Conservation (phyloP, 495 filamentous ascomycete species). For the Penicillium argentinense region DNA sequence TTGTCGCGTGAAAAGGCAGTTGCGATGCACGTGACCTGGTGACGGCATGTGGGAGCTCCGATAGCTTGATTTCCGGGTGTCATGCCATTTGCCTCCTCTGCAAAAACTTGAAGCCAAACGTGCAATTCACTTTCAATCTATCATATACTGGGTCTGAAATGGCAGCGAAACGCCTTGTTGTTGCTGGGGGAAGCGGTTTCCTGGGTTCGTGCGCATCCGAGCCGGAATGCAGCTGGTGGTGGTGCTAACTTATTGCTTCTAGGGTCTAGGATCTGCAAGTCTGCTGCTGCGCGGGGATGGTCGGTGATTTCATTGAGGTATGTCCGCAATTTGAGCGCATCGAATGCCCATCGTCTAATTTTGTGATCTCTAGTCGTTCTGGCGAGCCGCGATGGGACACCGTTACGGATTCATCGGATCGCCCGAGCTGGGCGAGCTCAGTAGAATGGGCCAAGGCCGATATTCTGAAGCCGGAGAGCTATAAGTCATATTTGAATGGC, state of each 20-base stretch:
- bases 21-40: slow-evolving; percentile 19
- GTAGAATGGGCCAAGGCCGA: slow-evolving; percentile 87
- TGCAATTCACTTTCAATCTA: neutral
- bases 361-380: slow-evolving; percentile 63
- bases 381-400: slow-evolving; percentile 82
- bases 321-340: neutral
- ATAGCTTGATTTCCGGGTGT: slow-evolving; percentile 3
- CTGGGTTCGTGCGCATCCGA: slow-evolving; percentile 52
- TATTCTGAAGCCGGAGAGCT: slow-evolving; percentile 77
- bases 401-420: slow-evolving; percentile 67
- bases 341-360: slow-evolving; percentile 1
- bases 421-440: slow-evolving; percentile 76
- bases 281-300: slow-evolving; percentile 79
- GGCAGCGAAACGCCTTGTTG: slow-evolving; percentile 70
- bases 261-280: slow-evolving; percentile 89
- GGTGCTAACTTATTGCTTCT: slow-evolving; percentile 10
- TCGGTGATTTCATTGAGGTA: slow-evolving; percentile 87
- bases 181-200: slow-evolving; percentile 95
- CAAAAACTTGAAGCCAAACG: neutral
- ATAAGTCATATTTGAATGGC: slow-evolving; percentile 65
- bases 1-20: slow-evolving; percentile 13
- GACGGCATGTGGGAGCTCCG: slow-evolving; percentile 21
- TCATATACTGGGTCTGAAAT: slow-evolving; percentile 29
- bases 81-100: neutral
- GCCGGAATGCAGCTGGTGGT: neutral